These are phyloP conservation scores for Trichophaea hybrida DNA, from an alignment of 2,329 filamentous ascomycete species.

Conservation along the genomic window DNA sequence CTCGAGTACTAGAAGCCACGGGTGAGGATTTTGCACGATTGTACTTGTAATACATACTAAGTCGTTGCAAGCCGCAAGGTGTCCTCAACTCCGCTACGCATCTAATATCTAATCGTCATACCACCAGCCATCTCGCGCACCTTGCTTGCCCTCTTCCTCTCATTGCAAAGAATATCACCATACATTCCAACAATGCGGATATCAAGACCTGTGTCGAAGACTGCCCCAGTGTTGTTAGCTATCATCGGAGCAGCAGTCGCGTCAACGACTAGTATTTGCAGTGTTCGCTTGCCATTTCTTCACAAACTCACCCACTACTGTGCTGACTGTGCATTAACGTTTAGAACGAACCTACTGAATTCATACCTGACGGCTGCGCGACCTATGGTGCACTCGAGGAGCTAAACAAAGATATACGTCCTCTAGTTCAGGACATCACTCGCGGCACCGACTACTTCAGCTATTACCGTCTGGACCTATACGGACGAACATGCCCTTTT, in stretches of 20 bases:
- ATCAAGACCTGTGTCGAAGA: not conserved
- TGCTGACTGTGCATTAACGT: slow-evolving; percentile 2
- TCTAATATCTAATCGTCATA: not conserved
- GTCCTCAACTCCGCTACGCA: not conserved
- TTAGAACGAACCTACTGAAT: slow-evolving; percentile 49
- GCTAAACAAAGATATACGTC: slow-evolving; percentile 63
- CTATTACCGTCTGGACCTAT: slow-evolving; percentile 89
- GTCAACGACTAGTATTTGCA: slow-evolving; percentile 15
- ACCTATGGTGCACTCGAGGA: slow-evolving; percentile 82
- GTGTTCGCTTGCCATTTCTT: slow-evolving; percentile 7
- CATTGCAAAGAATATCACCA: not conserved
- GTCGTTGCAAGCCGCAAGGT: not conserved
- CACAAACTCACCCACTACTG: not conserved
- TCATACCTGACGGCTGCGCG: slow-evolving; percentile 86
- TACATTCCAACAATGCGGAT: not conserved
- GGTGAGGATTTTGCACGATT: not conserved
- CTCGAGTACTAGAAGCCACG: not conserved
- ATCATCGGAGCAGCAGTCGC: not conserved
- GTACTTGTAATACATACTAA: not conserved
- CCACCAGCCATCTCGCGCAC: not conserved
- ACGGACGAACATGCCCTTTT: slow-evolving; percentile 87
- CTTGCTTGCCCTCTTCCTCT: not conserved
- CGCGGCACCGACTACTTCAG: slow-evolving; percentile 92
- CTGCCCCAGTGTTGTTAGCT: not conserved
- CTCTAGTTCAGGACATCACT: slow-evolving; percentile 65